Evolutionary conservation across 805 yeast species (phyloP).

Genomic region (Jamesozyma jinghongensis): DNA sequence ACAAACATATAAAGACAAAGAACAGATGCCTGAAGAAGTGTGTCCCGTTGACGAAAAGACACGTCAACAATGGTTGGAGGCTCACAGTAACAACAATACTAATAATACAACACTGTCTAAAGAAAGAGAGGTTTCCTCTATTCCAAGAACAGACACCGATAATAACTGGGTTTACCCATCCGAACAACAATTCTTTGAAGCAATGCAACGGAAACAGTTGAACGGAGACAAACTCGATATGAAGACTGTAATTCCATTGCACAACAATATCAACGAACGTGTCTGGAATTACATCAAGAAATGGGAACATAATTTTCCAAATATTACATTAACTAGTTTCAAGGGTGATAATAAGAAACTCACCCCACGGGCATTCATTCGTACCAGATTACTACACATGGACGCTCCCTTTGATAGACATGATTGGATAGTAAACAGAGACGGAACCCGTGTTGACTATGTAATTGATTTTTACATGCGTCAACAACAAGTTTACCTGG

Average conservation of each 20-base stretch:
- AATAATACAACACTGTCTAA: constrained; percentile 41
- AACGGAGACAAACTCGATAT: constrained; percentile 73
- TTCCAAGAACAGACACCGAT: constrained; percentile 62
- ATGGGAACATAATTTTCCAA: no score
- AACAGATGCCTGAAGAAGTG: constrained; percentile 7
- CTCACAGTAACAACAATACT: constrained; percentile 15
- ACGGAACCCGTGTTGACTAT: constrained; percentile 74
- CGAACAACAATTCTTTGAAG: constrained; percentile 87
- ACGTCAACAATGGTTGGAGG: constrained; percentile 45
- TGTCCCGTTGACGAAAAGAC: constrained; percentile 69
- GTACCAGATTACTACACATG: constrained; percentile 51
- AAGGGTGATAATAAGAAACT: constrained; percentile 79
- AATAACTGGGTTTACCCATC: constrained; percentile 92
- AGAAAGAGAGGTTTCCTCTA: constrained; percentile 71
- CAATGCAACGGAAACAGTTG: constrained; percentile 89
- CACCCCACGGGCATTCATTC: constrained; percentile 80
- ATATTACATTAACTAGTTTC: constrained; percentile 70
- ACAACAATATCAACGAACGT: constrained; percentile 84
- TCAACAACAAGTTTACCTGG: constrained; percentile 51
- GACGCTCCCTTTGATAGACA: constrained; percentile 90
- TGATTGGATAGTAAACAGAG: constrained; percentile 83
- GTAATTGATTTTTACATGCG: constrained; percentile 88
- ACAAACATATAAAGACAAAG: no score
- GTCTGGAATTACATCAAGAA: constrained; percentile 77
- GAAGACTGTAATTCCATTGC: constrained; percentile 88